phyloP scores from a whole-genome alignment of 768 basidiomycete species.

The Russula vinacea region DNA sequence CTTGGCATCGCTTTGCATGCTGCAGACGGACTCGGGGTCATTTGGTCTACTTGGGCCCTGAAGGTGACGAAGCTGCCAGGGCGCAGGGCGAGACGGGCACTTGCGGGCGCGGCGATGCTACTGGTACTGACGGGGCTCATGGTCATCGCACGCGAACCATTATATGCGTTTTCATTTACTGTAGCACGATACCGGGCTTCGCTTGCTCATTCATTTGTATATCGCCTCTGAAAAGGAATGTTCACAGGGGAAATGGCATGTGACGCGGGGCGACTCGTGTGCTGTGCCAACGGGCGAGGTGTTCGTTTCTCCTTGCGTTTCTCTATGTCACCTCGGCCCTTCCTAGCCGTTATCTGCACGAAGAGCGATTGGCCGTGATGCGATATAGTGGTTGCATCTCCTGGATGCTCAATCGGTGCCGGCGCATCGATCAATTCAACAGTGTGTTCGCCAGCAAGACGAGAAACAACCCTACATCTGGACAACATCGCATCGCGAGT shows the following conservation, averaged over 20 bases:
- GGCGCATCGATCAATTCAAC: no score
- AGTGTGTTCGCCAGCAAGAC: no score
- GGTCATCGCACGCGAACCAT: slow-evolving; percentile 53
- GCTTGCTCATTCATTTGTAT: slow-evolving; percentile 47
- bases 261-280: neutral
- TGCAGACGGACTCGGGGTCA: slow-evolving; percentile 54
- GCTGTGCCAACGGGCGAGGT: neutral
- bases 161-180: slow-evolving; percentile 52
- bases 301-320: no score
- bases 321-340: no score
- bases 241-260: neutral
- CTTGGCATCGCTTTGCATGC: slow-evolving; percentile 56
- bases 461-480: no score
- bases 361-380: no score
- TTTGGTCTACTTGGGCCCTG: slow-evolving; percentile 51
- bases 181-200: slow-evolving; percentile 51
- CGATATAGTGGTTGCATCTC: no score
- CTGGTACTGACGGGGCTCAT: slow-evolving; percentile 58
- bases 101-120: slow-evolving; percentile 41
- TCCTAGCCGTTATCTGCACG: no score
- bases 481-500: no score
- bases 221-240: slow-evolving; percentile 39
- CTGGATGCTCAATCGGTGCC: no score
- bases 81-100: slow-evolving; percentile 36
- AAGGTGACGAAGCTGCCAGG: slow-evolving; percentile 31